A percentile compares a stretch with the other conserved stretches of the same genome.
These are phyloP conservation scores for Staphylotrichum longicolle DNA, from an alignment of 495 filamentous ascomycete genomes.

Conservation along the genomic window DNA sequence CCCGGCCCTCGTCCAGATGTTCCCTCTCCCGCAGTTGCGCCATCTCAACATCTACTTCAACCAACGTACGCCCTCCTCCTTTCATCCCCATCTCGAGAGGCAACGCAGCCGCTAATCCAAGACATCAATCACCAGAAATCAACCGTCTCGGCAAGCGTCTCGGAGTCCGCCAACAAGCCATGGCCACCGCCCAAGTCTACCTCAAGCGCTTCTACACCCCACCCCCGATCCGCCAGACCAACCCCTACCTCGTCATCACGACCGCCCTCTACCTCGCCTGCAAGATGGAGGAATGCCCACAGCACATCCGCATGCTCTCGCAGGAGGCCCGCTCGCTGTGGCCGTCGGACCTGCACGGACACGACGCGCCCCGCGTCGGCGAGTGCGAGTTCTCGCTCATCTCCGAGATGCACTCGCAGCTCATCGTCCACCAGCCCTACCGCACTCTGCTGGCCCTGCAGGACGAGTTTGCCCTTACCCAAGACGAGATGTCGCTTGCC, in stretches of 20 bases:
- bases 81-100: neutral
- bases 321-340: constrained; percentile 82
- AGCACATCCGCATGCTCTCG: constrained; percentile 87
- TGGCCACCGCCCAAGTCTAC: constrained; percentile 94
- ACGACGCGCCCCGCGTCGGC: constrained; percentile 83
- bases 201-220: constrained; percentile 87
- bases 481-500: constrained; percentile 75
- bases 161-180: constrained; percentile 81
- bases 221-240: constrained; percentile 87
- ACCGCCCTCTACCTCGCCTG: constrained; percentile 94
- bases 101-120: no score
- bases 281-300: constrained; percentile 98
- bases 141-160: constrained; percentile 75
- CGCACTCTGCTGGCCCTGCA: constrained; percentile 77
- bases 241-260: constrained; percentile 85
- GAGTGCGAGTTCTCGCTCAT: constrained; percentile 97
- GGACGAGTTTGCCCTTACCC: constrained; percentile 62
- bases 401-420: constrained; percentile 88
- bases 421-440: constrained; percentile 98
- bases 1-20: constrained; percentile 66
- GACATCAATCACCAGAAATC: constrained; percentile 56
- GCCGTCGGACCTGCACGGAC: constrained; percentile 80
- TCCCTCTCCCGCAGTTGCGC: constrained; percentile 75
- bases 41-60: constrained; percentile 91
- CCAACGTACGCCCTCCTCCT: constrained; percentile 58